phyloP scores from a whole-genome alignment of 495 filamentous ascomycete genomes.

The Talaromyces borbonicus region DNA sequence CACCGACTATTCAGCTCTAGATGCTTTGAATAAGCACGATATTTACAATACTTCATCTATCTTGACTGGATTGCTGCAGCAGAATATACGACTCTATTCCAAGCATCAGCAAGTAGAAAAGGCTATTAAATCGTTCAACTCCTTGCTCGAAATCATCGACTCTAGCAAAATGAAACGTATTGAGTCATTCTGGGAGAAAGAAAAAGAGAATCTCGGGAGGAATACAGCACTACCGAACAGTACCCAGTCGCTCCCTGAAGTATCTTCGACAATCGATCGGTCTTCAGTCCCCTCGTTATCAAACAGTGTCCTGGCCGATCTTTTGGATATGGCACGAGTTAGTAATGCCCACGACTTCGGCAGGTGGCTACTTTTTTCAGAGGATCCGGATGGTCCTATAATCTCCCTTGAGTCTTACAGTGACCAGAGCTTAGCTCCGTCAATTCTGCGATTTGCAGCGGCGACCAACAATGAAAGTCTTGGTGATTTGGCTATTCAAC shows the following conservation, averaged over 20 bases:
- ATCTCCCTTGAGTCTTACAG: constrained; percentile 39
- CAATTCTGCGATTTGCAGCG: constrained; percentile 48
- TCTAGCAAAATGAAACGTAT: constrained; percentile 31
- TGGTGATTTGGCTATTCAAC: constrained; percentile 30
- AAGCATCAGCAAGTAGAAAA: constrained; percentile 16
- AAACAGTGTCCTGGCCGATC: constrained; percentile 30
- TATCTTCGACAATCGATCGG: constrained; percentile 13
- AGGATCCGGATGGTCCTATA: constrained; percentile 47
- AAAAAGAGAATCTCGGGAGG: constrained; percentile 10
- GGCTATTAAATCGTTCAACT: constrained; percentile 23
- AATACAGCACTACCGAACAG: background rate
- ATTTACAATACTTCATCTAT: constrained; percentile 31
- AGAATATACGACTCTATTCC: constrained; percentile 22
- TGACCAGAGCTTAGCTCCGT: constrained; percentile 39
- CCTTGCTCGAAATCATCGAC: constrained; percentile 29
- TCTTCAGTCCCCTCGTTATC: constrained; percentile 39
- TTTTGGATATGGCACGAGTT: constrained; percentile 45
- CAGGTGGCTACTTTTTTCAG: constrained; percentile 43
- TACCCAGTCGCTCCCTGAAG: constrained; percentile 12
- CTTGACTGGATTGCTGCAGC: constrained; percentile 27
- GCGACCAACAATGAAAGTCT: constrained; percentile 39
- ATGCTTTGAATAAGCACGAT: constrained; percentile 17
- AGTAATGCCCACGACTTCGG: constrained; percentile 39
- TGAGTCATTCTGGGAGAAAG: constrained; percentile 23
- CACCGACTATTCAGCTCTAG: constrained; percentile 14